Conservation (phyloP, 257 asterid genomes). For the Lycium barbarum region DNA sequence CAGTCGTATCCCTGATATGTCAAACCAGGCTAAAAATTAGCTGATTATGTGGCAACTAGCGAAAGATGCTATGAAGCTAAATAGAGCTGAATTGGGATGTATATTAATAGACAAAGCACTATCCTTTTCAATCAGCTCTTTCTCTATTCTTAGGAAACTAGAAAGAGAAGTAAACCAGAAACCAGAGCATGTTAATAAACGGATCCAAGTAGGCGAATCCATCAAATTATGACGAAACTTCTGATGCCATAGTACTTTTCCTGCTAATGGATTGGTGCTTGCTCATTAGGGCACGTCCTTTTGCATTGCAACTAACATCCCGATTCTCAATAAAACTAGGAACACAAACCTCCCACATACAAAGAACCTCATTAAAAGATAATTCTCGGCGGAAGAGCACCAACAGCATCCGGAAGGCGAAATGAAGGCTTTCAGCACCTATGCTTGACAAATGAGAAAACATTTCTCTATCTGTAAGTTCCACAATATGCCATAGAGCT, state of each 20-base stretch:
- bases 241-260: constrained; percentile 19
- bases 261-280: constrained; percentile 15
- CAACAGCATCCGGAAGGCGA: constrained; percentile 97
- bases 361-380: constrained; percentile 88
- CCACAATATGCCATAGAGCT: constrained; percentile 90
- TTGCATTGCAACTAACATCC: not conserved
- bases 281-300: constrained; percentile 10
- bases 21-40: not conserved
- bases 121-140: constrained; percentile 7
- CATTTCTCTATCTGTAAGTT: constrained; percentile 89
- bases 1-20: constrained; percentile 22
- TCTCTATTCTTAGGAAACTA: constrained; percentile 5
- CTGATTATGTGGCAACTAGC: not conserved
- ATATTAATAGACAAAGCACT: not conserved
- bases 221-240: constrained; percentile 10
- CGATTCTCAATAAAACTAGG: not conserved
- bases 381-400: constrained; percentile 98
- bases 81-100: constrained; percentile 4
- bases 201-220: not conserved
- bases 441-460: constrained; percentile 77
- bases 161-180: constrained; percentile 23
- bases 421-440: constrained; percentile 99
- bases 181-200: not conserved
- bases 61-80: constrained; percentile 25
- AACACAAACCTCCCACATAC: constrained; percentile 99